Evolutionary conservation across 164 flowering plant genomes (phyloP).

Genomic region (Dillenia turbinata): DNA sequence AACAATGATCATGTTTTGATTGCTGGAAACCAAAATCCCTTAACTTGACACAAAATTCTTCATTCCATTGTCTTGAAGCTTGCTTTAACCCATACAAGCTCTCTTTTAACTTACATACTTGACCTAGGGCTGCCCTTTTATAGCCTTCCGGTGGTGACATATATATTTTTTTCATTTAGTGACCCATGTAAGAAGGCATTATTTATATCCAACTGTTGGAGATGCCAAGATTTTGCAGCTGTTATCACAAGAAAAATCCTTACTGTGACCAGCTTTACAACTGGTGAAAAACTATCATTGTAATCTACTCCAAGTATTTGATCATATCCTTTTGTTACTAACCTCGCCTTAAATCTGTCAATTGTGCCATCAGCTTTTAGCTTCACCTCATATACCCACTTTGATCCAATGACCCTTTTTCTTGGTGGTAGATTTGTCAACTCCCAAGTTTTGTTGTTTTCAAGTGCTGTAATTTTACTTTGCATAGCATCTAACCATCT

Average conservation of each 20-base stretch:
- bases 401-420: neutral
- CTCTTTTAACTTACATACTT: neutral
- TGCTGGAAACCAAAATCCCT: neutral
- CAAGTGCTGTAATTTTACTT: too few species aligned
- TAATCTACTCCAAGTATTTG: neutral
- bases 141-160: neutral
- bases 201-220: neutral
- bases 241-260: neutral
- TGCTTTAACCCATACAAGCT: constrained; percentile 3
- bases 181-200: constrained; percentile 9
- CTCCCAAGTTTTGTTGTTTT: too few species aligned
- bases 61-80: constrained; percentile 1
- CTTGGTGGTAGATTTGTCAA: too few species aligned
- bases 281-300: neutral
- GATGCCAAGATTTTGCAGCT: neutral
- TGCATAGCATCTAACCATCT: too few species aligned
- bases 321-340: neutral
- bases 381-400: neutral
- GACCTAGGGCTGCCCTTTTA: neutral
- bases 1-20: neutral
- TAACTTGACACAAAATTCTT: neutral
- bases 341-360: neutral
- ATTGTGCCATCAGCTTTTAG: neutral
- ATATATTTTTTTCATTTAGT: constrained; percentile 2
- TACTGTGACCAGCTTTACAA: neutral